Percentiles rank a stretch among this genome's conserved stretches.
Evolutionary conservation across 257 asterid genomes (phyloP).

Genomic region (Nicotiana undulata): DNA sequence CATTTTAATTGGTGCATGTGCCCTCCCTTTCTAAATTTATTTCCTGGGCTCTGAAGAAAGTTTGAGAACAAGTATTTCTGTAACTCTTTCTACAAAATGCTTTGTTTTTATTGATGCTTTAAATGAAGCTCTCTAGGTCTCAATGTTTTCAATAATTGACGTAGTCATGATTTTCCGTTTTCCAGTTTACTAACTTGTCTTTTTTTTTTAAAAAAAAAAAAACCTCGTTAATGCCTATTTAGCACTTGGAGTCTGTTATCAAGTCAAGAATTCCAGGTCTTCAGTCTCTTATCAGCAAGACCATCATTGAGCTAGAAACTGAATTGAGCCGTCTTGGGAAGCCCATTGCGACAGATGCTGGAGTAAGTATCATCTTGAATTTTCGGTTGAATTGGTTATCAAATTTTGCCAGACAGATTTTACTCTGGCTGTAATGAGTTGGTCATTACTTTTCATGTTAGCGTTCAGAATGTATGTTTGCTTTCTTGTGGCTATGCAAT

Average conservation of each 20-base stretch:
- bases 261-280: constrained; percentile 98
- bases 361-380: constrained; percentile 46
- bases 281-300: constrained; percentile 92
- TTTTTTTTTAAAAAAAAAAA: too few species aligned
- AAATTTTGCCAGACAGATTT: not conserved
- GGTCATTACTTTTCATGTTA: not conserved
- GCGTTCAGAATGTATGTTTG: not conserved
- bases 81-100: not conserved
- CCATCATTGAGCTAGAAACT: constrained; percentile 76
- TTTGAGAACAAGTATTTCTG: not conserved
- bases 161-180: not conserved
- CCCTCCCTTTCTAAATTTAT: not conserved
- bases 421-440: not conserved
- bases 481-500: not conserved
- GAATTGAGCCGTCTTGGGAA: constrained; percentile 93
- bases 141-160: not conserved
- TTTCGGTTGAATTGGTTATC: not conserved
- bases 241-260: constrained; percentile 98
- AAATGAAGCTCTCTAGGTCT: not conserved
- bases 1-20: not conserved
- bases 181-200: not conserved
- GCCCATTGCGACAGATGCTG: constrained; percentile 95
- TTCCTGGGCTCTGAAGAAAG: not conserved
- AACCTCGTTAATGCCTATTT: constrained; percentile 4
- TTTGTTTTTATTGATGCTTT: not conserved